These are phyloP conservation scores for Aureobasidium mangrovei DNA, from an alignment of 2,329 filamentous ascomycete genomes.

Conservation along the genomic window DNA sequence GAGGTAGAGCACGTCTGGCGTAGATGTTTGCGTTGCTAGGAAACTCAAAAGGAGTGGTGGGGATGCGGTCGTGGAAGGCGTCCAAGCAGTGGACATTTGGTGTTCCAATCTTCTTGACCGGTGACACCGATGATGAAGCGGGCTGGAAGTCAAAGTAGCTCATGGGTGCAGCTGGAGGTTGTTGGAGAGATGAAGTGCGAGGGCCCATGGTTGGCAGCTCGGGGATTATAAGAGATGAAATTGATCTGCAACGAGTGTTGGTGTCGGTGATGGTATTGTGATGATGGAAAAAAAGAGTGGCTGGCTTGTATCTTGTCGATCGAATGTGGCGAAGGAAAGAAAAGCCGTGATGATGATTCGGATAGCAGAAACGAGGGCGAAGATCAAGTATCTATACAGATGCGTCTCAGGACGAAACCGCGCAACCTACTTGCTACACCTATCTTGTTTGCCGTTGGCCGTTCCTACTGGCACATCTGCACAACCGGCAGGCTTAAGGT, in stretches of 20 bases:
- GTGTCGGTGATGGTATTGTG: constrained; percentile 1
- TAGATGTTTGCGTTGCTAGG: constrained; percentile 17
- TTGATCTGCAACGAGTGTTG: not conserved
- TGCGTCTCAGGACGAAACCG: constrained; percentile 12
- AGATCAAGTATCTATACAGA: constrained; percentile 11
- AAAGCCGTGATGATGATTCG: constrained; percentile 13
- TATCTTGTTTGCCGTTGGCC: constrained; percentile 13
- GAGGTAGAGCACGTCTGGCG: constrained; percentile 16
- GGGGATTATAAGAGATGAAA: not conserved
- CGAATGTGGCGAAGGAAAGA: constrained; percentile 8
- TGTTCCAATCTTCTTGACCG: constrained; percentile 9
- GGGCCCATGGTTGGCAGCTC: constrained; percentile 9
- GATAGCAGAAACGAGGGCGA: constrained; percentile 9
- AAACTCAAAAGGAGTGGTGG: constrained; percentile 14
- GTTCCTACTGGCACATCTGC: constrained; percentile 11
- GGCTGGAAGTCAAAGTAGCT: constrained; percentile 14
- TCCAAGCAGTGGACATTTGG: constrained; percentile 16
- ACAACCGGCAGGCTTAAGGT: constrained; percentile 8
- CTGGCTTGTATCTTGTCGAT: constrained; percentile 13
- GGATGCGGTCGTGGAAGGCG: constrained; percentile 15
- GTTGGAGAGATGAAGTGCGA: constrained; percentile 12
- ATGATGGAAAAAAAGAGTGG: constrained; percentile 5
- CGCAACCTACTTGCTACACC: constrained; percentile 7
- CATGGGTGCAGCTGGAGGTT: constrained; percentile 8
- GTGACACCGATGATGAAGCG: constrained; percentile 6